phyloP scores from a whole-genome alignment of 495 filamentous ascomycete species.

The Penicillium cosmopolitanum region DNA sequence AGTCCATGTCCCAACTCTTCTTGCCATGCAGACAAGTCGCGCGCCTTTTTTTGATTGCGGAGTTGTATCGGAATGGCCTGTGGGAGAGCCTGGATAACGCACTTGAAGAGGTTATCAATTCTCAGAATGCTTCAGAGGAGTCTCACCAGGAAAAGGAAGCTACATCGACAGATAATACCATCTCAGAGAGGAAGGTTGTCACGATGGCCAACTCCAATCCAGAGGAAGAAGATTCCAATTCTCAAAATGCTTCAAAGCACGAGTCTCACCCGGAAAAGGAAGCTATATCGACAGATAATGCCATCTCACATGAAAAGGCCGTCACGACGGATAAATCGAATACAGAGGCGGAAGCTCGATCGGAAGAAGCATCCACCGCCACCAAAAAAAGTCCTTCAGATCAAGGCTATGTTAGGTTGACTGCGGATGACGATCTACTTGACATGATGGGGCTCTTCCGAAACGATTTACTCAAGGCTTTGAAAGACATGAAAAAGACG shows the following conservation, averaged over 20 bases:
- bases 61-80: background rate
- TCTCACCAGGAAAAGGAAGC: background rate
- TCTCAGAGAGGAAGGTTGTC: background rate
- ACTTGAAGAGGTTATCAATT: background rate
- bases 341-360: background rate
- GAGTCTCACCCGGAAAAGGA: background rate
- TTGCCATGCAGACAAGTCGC: background rate
- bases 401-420: background rate
- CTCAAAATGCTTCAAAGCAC: background rate
- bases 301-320: no score
- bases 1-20: background rate
- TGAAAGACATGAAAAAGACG: background rate
- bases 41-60: background rate
- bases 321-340: background rate
- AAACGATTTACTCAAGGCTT: constrained; percentile 4
- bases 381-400: background rate
- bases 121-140: background rate
- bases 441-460: constrained; percentile 10
- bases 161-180: background rate
- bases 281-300: background rate
- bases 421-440: constrained; percentile 18
- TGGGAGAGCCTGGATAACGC: background rate
- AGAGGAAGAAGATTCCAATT: background rate
- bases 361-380: background rate
- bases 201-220: background rate